phyloP scores from a whole-genome alignment of 177 flowering plant species.

The Vitis hybrid region DNA sequence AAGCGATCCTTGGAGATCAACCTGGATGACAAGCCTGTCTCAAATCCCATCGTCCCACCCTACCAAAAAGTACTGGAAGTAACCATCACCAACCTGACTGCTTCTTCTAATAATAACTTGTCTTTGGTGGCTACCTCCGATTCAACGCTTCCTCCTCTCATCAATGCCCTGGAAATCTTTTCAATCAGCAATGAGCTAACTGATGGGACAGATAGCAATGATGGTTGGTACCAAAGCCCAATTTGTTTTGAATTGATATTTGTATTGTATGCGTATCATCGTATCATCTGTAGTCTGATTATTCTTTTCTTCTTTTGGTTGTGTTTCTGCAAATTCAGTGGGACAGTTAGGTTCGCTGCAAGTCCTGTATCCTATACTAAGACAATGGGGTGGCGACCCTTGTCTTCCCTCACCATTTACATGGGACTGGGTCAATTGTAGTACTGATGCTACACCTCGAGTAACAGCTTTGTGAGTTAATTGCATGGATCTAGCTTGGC shows the following conservation, averaged over 20 bases:
- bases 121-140: conserved; percentile 20
- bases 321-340: conserved; percentile 18
- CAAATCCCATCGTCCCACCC: conserved; percentile 24
- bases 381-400: conserved; percentile 47
- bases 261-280: too few species aligned
- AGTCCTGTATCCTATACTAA: conserved; percentile 15
- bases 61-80: conserved; percentile 21
- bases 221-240: conserved; percentile 19
- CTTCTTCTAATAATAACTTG: conserved; percentile 17
- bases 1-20: conserved; percentile 26
- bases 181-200: conserved; percentile 8
- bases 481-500: not conserved
- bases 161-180: conserved; percentile 42
- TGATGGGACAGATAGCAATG: conserved; percentile 28
- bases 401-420: conserved; percentile 42
- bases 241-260: not conserved
- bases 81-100: conserved; percentile 8
- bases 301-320: not conserved
- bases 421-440: conserved; percentile 57
- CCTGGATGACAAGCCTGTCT: not conserved
- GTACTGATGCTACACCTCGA: conserved; percentile 31
- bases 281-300: too few species aligned
- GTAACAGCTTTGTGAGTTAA: conserved; percentile 38
- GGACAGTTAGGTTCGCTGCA: conserved; percentile 27
- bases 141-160: conserved; percentile 43